Conservation (phyloP, 768 basidiomycete species). For the Hygrocybe punicea region DNA sequence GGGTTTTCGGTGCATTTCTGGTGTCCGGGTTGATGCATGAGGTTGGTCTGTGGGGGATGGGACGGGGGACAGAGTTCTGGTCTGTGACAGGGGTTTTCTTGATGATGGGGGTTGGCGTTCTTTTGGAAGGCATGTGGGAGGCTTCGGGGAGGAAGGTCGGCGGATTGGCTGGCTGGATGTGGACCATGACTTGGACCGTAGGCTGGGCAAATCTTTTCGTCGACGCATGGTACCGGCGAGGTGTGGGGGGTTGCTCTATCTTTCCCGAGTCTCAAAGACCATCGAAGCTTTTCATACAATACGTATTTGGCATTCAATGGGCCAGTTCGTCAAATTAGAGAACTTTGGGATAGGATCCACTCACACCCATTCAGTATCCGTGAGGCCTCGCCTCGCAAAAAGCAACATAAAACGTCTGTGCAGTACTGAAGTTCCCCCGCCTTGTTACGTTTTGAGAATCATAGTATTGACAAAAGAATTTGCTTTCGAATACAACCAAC, state of each 20-base stretch:
- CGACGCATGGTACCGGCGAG: constrained; percentile 48
- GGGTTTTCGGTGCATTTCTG: constrained; percentile 55
- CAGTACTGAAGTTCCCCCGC: too few species aligned
- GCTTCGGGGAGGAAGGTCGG: constrained; percentile 43
- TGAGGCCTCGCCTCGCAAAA: too few species aligned
- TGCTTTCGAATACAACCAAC: too few species aligned
- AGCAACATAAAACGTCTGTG: too few species aligned
- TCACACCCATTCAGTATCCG: too few species aligned
- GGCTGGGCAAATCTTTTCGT: constrained; percentile 46
- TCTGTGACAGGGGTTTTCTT: constrained; percentile 51
- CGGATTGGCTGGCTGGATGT: constrained; percentile 49
- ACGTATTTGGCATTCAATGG: too few species aligned
- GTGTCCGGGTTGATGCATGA: constrained; percentile 61
- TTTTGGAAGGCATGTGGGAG: constrained; percentile 49
- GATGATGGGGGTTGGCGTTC: constrained; percentile 50
- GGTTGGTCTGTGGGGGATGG: constrained; percentile 57
- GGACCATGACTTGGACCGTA: constrained; percentile 48
- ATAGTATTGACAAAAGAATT: too few species aligned
- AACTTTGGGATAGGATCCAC: too few species aligned
- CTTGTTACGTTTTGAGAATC: too few species aligned
- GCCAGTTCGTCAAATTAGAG: too few species aligned
- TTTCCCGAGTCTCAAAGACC: constrained; percentile 36
- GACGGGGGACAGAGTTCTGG: constrained; percentile 46
- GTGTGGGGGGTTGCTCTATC: constrained; percentile 40
- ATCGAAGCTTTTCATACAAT: constrained; percentile 26